phyloP scores from a whole-genome alignment of 495 filamentous ascomycete species.

The Clohesyomyces aquaticus region DNA sequence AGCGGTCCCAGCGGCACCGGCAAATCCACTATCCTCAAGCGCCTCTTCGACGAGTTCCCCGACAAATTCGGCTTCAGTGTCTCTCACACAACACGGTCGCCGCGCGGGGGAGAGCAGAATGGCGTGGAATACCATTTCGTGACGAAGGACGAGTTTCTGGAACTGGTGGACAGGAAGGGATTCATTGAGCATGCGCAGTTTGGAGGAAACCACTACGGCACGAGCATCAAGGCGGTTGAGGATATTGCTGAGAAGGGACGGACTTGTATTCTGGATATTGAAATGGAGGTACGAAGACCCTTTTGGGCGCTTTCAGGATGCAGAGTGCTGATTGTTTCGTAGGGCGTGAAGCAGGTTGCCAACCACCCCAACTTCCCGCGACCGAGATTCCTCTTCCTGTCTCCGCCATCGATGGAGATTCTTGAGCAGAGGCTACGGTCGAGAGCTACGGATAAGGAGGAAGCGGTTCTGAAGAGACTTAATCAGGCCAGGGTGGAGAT shows the following conservation, averaged over 20 bases:
- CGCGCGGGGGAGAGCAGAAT: slow-evolving; percentile 74
- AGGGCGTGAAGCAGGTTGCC: slow-evolving; percentile 93
- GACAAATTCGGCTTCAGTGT: slow-evolving; percentile 80
- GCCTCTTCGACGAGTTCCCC: slow-evolving; percentile 70
- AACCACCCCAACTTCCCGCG: slow-evolving; percentile 71
- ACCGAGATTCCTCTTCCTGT: slow-evolving; percentile 77
- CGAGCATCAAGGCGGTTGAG: slow-evolving; percentile 73
- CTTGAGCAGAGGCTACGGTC: slow-evolving; percentile 78
- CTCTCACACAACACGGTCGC: slow-evolving; percentile 73
- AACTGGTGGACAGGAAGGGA: slow-evolving; percentile 67
- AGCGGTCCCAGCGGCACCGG: slow-evolving; percentile 85
- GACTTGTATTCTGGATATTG: slow-evolving; percentile 80
- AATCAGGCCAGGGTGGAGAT: slow-evolving; percentile 81
- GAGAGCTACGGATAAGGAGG: slow-evolving; percentile 84
- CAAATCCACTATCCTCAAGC: slow-evolving; percentile 82
- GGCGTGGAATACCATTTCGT: slow-evolving; percentile 84
- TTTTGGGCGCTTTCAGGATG: background rate
- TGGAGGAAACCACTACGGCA: slow-evolving; percentile 88
- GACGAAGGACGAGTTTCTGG: slow-evolving; percentile 67
- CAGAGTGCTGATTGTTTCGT: slow-evolving; percentile 2
- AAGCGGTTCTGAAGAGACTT: slow-evolving; percentile 72
- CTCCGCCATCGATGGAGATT: slow-evolving; percentile 73
- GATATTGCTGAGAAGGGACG: slow-evolving; percentile 69
- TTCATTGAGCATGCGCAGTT: slow-evolving; percentile 92
- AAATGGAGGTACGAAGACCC: slow-evolving; percentile 71